These are phyloP conservation scores for Thelonectria discophora DNA, from an alignment of 2,329 filamentous ascomycete genomes.

Conservation along the genomic window DNA sequence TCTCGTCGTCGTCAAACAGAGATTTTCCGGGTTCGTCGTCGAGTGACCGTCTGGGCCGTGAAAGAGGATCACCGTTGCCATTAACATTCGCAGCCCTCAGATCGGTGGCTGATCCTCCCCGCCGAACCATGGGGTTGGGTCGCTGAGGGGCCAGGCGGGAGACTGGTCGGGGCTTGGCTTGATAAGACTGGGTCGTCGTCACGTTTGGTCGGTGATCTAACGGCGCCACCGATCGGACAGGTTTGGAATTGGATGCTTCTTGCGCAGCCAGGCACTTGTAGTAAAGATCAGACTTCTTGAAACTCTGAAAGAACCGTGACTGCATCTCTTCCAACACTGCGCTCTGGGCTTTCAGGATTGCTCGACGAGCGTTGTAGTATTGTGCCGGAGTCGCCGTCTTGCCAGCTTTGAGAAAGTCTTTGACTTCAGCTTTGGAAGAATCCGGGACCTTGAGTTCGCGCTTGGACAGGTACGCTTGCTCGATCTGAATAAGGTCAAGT, in stretches of 20 bases:
- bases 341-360: constrained; percentile 84
- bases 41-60: constrained; percentile 69
- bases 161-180: constrained; percentile 56
- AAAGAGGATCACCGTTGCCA: constrained; percentile 52
- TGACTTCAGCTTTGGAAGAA: constrained; percentile 74
- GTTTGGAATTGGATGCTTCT: constrained; percentile 64
- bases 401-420: constrained; percentile 81
- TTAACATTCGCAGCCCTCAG: constrained; percentile 51
- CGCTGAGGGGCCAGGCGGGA: constrained; percentile 52
- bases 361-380: constrained; percentile 82
- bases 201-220: constrained; percentile 38
- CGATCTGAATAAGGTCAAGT: constrained; percentile 88
- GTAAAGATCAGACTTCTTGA: constrained; percentile 92
- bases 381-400: constrained; percentile 79
- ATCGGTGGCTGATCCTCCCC: constrained; percentile 60
- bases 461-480: constrained; percentile 86
- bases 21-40: constrained; percentile 65
- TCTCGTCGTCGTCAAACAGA: constrained; percentile 85
- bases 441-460: constrained; percentile 82
- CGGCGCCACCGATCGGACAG: constrained; percentile 33
- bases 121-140: constrained; percentile 49
- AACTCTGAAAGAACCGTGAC: constrained; percentile 79
- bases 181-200: constrained; percentile 50
- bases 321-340: constrained; percentile 86
- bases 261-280: constrained; percentile 96